These are phyloP conservation scores for Litchi chinensis DNA, from an alignment of 345 rosid genomes.

Conservation along the genomic window DNA sequence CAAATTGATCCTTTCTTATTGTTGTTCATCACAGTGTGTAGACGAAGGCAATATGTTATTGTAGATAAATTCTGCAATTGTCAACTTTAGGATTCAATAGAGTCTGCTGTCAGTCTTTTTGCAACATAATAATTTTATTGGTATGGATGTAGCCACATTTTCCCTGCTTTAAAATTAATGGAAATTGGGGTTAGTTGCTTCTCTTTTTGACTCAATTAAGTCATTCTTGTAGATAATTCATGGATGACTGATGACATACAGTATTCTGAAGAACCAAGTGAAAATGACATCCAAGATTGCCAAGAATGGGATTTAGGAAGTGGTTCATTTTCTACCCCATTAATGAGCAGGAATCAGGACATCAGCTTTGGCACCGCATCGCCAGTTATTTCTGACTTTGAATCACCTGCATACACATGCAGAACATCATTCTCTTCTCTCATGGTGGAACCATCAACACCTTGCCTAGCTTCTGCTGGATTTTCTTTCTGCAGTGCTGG, in stretches of 20 bases:
- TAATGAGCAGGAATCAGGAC: conserved; percentile 51
- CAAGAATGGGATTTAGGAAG: conserved; percentile 38
- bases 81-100: neutral
- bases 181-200: neutral
- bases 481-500: conserved; percentile 44
- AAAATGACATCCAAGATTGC: conserved; percentile 19
- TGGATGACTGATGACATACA: conserved; percentile 50
- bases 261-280: conserved; percentile 18
- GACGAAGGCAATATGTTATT: neutral
- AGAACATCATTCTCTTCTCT: conserved; percentile 55
- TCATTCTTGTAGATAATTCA: conserved; percentile 43
- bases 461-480: conserved; percentile 36
- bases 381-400: conserved; percentile 33
- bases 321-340: conserved; percentile 37
- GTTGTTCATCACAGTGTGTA: neutral
- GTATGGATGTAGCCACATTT: neutral
- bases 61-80: neutral
- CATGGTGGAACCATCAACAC: conserved; percentile 43
- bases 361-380: conserved; percentile 61
- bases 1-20: neutral
- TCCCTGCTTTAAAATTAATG: neutral
- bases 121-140: neutral
- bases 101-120: neutral
- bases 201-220: neutral
- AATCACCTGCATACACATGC: conserved; percentile 45